phyloP scores from a whole-genome alignment of 805 yeast species.

The Zygotorulaspora chibaensis region DNA sequence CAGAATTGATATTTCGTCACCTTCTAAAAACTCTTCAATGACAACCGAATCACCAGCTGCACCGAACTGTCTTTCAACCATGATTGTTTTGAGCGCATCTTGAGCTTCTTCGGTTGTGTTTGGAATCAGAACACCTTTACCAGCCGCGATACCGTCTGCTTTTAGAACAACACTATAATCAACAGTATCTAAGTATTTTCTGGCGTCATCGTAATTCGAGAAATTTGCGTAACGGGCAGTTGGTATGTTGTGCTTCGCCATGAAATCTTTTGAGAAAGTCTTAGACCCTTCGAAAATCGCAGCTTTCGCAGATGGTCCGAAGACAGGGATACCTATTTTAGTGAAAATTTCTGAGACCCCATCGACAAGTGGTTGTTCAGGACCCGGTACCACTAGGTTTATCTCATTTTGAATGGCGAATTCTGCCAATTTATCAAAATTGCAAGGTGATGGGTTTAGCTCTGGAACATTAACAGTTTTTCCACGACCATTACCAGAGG shows the following conservation, averaged over 20 bases:
- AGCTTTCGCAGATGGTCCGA: conserved; percentile 91
- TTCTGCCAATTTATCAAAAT: conserved; percentile 63
- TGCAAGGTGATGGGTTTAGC: conserved; percentile 58
- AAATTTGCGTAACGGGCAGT: conserved; percentile 89
- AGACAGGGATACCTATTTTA: conserved; percentile 87
- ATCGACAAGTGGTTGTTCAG: conserved; percentile 98
- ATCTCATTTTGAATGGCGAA: conserved; percentile 69
- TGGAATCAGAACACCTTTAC: conserved; percentile 97
- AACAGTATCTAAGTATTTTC: conserved; percentile 56
- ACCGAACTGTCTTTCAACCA: conserved; percentile 88
- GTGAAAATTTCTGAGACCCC: conserved; percentile 74
- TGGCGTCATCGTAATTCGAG: conserved; percentile 70
- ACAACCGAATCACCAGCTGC: conserved; percentile 92
- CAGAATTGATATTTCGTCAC: conserved; percentile 91
- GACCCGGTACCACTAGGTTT: conserved; percentile 88
- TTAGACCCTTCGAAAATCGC: conserved; percentile 97
- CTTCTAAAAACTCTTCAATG: conserved; percentile 92
- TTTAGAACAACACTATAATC: conserved; percentile 83
- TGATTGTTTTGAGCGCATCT: conserved; percentile 77
- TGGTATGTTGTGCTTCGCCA: conserved; percentile 89
- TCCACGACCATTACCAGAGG: conserved; percentile 43
- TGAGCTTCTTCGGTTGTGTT: conserved; percentile 76
- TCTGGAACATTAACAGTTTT: conserved; percentile 64
- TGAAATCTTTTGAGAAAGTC: conserved; percentile 87
- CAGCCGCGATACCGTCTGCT: conserved; percentile 98